Conservation (phyloP, 768 basidiomycete species). For the Rhodotorula diobovata region DNA sequence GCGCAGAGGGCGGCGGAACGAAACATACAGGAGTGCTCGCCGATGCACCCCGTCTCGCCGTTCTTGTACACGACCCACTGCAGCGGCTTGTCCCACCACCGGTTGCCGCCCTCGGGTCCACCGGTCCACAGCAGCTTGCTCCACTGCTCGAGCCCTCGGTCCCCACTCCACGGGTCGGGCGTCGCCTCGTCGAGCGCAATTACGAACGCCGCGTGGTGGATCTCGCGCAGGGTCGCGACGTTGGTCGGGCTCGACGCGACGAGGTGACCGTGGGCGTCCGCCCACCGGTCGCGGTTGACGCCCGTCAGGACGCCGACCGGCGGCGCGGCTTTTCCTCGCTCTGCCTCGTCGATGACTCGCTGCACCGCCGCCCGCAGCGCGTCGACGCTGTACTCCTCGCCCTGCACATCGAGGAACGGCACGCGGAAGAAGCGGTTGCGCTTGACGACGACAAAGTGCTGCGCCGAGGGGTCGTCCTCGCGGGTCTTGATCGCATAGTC, state of each 20-base stretch:
- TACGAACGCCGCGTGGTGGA: conserved; percentile 83
- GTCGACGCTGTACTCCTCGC: conserved; percentile 65
- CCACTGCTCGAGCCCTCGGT: neutral
- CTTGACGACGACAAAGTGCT: conserved; percentile 81
- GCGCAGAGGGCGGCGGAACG: neutral
- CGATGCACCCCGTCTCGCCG: conserved; percentile 80
- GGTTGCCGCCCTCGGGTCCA: conserved; percentile 66
- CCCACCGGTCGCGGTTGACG: conserved; percentile 85
- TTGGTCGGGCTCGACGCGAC: conserved; percentile 51
- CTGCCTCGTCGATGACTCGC: conserved; percentile 7
- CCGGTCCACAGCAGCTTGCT: conserved; percentile 46
- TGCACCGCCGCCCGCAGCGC: conserved; percentile 61
- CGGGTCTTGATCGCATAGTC: conserved; percentile 72
- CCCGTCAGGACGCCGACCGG: conserved; percentile 73
- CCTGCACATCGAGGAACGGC: conserved; percentile 55
- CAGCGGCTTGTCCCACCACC: conserved; percentile 90
- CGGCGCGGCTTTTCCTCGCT: conserved; percentile 1
- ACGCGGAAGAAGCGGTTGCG: conserved; percentile 87
- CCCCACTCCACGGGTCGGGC: conserved; percentile 52
- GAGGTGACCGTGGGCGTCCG: conserved; percentile 60
- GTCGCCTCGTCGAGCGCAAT: conserved; percentile 76
- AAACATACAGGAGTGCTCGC: conserved; percentile 50
- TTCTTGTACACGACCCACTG: conserved; percentile 89
- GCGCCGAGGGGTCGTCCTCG: conserved; percentile 62
- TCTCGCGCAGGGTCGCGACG: conserved; percentile 61